Evolutionary conservation across 352 stramenopile species (phyloP).

Genomic region (Pythium aristosporum): DNA sequence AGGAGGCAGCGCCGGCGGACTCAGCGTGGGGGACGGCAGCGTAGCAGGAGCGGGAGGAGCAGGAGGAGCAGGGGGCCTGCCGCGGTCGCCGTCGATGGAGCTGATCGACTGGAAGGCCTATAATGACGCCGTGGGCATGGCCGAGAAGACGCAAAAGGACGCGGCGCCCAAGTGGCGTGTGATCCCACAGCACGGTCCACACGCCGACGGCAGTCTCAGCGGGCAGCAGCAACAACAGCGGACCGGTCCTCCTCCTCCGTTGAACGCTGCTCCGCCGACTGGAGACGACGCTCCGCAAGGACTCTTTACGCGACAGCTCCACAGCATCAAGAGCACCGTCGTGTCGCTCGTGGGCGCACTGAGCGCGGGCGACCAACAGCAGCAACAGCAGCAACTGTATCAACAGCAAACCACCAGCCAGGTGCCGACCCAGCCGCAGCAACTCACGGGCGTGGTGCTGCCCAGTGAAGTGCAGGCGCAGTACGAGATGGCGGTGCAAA

Average conservation of each 20-base stretch:
- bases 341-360: constrained; percentile 43
- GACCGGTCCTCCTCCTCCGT: not conserved
- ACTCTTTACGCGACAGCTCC: constrained; percentile 42
- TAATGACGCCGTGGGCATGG: constrained; percentile 53
- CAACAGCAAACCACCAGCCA: not conserved
- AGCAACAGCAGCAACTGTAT: not conserved
- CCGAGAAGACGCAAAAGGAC: constrained; percentile 62
- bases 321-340: constrained; percentile 53
- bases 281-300: constrained; percentile 29
- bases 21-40: constrained; percentile 7
- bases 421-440: not conserved
- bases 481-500: constrained; percentile 35
- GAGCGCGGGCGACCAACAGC: constrained; percentile 12
- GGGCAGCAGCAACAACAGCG: not conserved
- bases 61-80: constrained; percentile 5
- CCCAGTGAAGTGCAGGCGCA: constrained; percentile 37
- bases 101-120: constrained; percentile 88
- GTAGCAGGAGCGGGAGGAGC: not conserved
- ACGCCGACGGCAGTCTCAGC: constrained; percentile 34
- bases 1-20: constrained; percentile 10
- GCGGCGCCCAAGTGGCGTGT: constrained; percentile 61
- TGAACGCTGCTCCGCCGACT: not conserved
- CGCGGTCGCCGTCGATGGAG: constrained; percentile 54
- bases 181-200: constrained; percentile 75
- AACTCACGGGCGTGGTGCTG: constrained; percentile 4